Conservation (phyloP, 2,329 filamentous ascomycete species). For the Cordyceps fumosorosea region DNA sequence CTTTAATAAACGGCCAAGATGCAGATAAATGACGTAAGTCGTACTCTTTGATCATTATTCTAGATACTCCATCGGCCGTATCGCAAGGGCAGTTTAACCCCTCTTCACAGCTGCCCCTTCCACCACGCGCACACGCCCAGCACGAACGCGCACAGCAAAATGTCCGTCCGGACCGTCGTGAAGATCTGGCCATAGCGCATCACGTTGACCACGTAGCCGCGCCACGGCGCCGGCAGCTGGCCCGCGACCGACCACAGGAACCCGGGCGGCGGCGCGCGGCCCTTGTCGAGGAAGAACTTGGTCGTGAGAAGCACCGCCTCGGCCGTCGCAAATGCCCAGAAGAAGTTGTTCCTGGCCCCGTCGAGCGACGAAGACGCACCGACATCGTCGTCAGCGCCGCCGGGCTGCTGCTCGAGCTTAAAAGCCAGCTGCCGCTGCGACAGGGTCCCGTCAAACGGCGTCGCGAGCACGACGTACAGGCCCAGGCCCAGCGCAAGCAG, state of each 20-base stretch:
- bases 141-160: conserved; percentile 72
- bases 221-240: conserved; percentile 59
- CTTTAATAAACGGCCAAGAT: neutral
- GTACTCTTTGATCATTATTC: neutral
- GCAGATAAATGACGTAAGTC: neutral
- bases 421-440: conserved; percentile 46
- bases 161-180: conserved; percentile 63
- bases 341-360: conserved; percentile 43
- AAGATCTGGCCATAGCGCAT: conserved; percentile 66
- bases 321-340: conserved; percentile 74
- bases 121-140: conserved; percentile 52
- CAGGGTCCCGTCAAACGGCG: conserved; percentile 62
- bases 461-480: conserved; percentile 61
- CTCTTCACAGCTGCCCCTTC: conserved; percentile 19
- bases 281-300: conserved; percentile 63
- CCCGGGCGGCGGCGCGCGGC: conserved; percentile 49
- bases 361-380: conserved; percentile 16
- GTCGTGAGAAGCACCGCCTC: conserved; percentile 67
- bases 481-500: conserved; percentile 64
- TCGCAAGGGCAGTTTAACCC: neutral
- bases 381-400: neutral
- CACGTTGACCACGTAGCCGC: conserved; percentile 53
- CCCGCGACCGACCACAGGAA: conserved; percentile 57
- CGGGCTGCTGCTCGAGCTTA: conserved; percentile 7
- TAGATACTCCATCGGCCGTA: neutral